Evolutionary conservation across 2,329 filamentous ascomycete species (phyloP).

Genomic region (Colletotrichum camelliae): DNA sequence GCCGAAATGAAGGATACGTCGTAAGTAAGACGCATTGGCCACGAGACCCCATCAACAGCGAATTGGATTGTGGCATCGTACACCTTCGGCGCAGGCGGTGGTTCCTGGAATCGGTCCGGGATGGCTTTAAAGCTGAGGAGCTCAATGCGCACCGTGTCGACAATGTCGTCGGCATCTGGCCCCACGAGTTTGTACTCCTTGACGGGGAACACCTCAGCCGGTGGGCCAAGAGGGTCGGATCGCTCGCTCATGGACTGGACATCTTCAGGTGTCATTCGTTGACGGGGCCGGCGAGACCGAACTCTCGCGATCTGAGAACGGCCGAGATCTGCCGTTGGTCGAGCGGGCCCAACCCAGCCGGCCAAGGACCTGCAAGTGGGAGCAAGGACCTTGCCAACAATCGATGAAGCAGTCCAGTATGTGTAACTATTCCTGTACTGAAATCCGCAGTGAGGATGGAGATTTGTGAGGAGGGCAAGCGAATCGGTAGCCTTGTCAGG

Average conservation of each 20-base stretch:
- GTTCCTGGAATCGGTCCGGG: conserved; percentile 27
- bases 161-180: conserved; percentile 60
- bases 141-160: conserved; percentile 74
- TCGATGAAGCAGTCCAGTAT: conserved; percentile 76
- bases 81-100: conserved; percentile 42
- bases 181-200: conserved; percentile 69
- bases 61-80: conserved; percentile 69
- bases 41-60: conserved; percentile 66
- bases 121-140: conserved; percentile 64
- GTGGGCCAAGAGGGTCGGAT: conserved; percentile 72
- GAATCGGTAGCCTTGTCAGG: conserved; percentile 69
- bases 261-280: conserved; percentile 62
- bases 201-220: conserved; percentile 66
- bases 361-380: conserved; percentile 74
- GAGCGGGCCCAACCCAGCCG: conserved; percentile 77
- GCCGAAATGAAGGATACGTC: conserved; percentile 72
- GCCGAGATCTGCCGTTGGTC: conserved; percentile 69
- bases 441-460: conserved; percentile 73
- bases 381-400: conserved; percentile 78
- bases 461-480: conserved; percentile 70
- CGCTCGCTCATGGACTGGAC: conserved; percentile 70
- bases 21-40: conserved; percentile 66
- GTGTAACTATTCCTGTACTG: conserved; percentile 78
- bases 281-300: conserved; percentile 62
- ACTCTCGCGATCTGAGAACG: conserved; percentile 75